Percentiles rank a stretch among this genome's conserved stretches.
Evolutionary conservation across 2,329 filamentous ascomycete genomes (phyloP).

Genomic region (Pseudogymnoascus sp.): DNA sequence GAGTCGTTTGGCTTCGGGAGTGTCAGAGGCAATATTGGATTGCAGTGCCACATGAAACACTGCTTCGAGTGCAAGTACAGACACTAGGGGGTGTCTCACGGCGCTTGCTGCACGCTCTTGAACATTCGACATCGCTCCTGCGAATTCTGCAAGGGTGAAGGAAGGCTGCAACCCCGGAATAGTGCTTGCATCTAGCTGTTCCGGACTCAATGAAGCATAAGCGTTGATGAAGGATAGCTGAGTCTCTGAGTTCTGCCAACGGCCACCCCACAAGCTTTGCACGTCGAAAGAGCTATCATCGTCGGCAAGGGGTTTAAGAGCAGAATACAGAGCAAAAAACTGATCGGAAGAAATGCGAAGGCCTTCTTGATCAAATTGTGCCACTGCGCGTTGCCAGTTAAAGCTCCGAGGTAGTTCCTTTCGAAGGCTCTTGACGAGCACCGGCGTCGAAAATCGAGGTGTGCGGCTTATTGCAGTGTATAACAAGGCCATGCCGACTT

Average conservation of each 20-base stretch:
- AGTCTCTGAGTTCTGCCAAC: conserved; percentile 79
- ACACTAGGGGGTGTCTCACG: conserved; percentile 79
- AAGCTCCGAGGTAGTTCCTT: conserved; percentile 57
- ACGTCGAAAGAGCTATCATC: conserved; percentile 65
- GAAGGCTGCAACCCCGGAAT: conserved; percentile 76
- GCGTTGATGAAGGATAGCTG: conserved; percentile 91
- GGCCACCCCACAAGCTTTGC: conserved; percentile 80
- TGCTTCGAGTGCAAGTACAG: conserved; percentile 70
- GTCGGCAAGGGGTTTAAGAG: conserved; percentile 64
- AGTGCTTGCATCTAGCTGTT: conserved; percentile 74
- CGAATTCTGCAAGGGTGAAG: conserved; percentile 61
- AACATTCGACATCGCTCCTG: conserved; percentile 51
- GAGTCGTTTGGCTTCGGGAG: conserved; percentile 54
- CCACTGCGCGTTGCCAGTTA: conserved; percentile 64
- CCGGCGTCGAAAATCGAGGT: conserved; percentile 43
- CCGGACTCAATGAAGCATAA: conserved; percentile 67
- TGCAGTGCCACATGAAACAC: conserved; percentile 60
- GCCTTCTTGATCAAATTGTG: conserved; percentile 72
- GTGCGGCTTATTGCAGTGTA: conserved; percentile 55
- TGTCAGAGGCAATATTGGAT: conserved; percentile 54
- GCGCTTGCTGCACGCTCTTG: conserved; percentile 57
- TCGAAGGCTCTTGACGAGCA: conserved; percentile 56
- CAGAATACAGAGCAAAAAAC: conserved; percentile 74
- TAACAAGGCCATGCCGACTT: conserved; percentile 73
- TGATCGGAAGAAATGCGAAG: conserved; percentile 71